Evolutionary conservation across 176 grass and related monocot genomes (phyloP).

Genomic region (Avena atlantica): DNA sequence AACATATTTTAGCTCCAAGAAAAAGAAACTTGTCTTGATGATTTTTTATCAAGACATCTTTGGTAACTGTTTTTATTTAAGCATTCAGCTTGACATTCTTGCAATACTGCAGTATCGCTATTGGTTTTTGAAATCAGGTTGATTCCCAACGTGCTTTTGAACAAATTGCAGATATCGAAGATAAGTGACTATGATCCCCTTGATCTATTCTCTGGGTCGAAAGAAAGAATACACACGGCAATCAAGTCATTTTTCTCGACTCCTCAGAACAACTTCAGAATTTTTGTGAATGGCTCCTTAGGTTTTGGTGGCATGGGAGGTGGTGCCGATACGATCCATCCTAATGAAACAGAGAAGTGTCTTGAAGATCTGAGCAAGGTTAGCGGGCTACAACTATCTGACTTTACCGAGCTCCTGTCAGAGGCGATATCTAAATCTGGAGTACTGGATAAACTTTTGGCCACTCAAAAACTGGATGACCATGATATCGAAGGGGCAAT

Average conservation of each 20-base stretch:
- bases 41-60: not conserved
- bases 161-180: slow-evolving; percentile 69
- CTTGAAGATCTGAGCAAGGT: slow-evolving; percentile 57
- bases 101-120: not conserved
- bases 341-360: slow-evolving; percentile 45
- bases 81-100: slow-evolving; percentile 29
- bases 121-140: slow-evolving; percentile 36
- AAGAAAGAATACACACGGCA: slow-evolving; percentile 71
- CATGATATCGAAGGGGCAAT: slow-evolving; percentile 86
- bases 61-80: slow-evolving; percentile 20
- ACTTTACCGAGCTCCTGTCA: slow-evolving; percentile 67
- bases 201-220: slow-evolving; percentile 87
- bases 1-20: not conserved
- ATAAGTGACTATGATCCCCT: slow-evolving; percentile 81
- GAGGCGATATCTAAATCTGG: slow-evolving; percentile 70
- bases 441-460: slow-evolving; percentile 59
- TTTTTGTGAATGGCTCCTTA: slow-evolving; percentile 80
- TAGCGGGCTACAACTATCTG: slow-evolving; percentile 60
- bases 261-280: slow-evolving; percentile 84
- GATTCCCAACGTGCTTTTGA: slow-evolving; percentile 34
- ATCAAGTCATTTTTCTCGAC: slow-evolving; percentile 73
- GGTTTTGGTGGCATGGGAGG: slow-evolving; percentile 82
- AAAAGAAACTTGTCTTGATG: slow-evolving; percentile 1
- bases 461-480: slow-evolving; percentile 75
- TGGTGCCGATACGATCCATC: slow-evolving; percentile 47